phyloP scores from a whole-genome alignment of 345 rosid species.

The Aquilaria yunnanensis region DNA sequence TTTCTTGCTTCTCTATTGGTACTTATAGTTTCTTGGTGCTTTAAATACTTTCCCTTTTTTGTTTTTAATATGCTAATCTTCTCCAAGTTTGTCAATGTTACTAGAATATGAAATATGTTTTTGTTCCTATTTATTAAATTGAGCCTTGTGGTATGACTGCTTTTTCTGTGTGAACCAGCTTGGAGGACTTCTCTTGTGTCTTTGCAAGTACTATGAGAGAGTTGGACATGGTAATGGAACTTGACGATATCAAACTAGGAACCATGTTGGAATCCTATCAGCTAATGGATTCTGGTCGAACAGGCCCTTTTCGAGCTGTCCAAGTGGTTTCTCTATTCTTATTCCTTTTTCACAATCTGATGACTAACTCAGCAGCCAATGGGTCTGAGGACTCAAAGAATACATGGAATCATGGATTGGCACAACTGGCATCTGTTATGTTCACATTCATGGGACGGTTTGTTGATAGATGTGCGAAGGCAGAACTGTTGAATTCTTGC shows the following conservation, averaged over 20 bases:
- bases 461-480: constrained; percentile 52
- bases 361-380: constrained; percentile 19
- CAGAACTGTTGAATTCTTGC: constrained; percentile 35
- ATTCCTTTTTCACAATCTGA: constrained; percentile 46
- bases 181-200: constrained; percentile 54
- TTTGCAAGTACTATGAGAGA: constrained; percentile 59
- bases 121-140: too few species aligned
- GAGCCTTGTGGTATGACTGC: constrained; percentile 16
- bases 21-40: not conserved
- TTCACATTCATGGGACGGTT: constrained; percentile 70
- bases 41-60: not conserved
- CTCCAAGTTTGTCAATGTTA: not conserved
- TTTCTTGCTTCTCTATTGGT: too few species aligned
- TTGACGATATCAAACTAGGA: constrained; percentile 43
- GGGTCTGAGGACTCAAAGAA: constrained; percentile 17
- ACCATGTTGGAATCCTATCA: constrained; percentile 52
- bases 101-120: too few species aligned
- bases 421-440: constrained; percentile 33
- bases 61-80: not conserved
- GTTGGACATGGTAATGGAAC: constrained; percentile 47
- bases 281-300: constrained; percentile 50
- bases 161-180: constrained; percentile 32
- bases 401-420: constrained; percentile 22
- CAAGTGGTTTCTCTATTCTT: constrained; percentile 63
- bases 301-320: constrained; percentile 62